A percentile compares a stretch with the other conserved stretches of the same genome.
These are phyloP conservation scores for Coemansia sp. DNA, from an alignment of 192 early-diverging fungal genomes.

Conservation along the genomic window DNA sequence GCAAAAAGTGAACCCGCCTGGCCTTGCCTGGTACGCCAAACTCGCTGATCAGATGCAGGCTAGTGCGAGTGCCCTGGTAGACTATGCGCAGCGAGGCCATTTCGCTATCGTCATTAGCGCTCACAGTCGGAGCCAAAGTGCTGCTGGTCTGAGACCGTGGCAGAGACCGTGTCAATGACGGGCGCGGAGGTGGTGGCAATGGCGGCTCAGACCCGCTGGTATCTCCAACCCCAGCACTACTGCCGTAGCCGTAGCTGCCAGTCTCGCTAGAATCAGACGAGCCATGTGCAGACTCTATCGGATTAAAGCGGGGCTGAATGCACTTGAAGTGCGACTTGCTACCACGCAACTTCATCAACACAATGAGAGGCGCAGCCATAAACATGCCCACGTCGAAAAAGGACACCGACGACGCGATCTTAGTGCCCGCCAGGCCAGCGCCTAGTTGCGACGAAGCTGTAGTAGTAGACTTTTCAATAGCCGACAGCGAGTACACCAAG, in stretches of 20 bases:
- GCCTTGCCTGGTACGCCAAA: slow-evolving; percentile 60
- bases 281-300: slow-evolving; percentile 4
- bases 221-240: neutral
- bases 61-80: slow-evolving; percentile 27
- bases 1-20: slow-evolving; percentile 77
- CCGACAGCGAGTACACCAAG: slow-evolving; percentile 41
- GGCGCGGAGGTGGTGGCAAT: neutral
- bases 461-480: slow-evolving; percentile 36
- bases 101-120: neutral
- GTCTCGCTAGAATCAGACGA: slow-evolving; percentile 19
- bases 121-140: neutral
- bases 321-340: slow-evolving; percentile 56
- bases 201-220: neutral
- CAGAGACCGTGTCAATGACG: neutral
- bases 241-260: slow-evolving; percentile 4
- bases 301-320: slow-evolving; percentile 37
- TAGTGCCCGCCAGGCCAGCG: slow-evolving; percentile 27
- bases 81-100: slow-evolving; percentile 32
- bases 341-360: slow-evolving; percentile 49
- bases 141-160: neutral
- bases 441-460: slow-evolving; percentile 5
- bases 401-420: slow-evolving; percentile 44
- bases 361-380: slow-evolving; percentile 39
- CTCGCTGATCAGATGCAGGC: slow-evolving; percentile 45
- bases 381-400: slow-evolving; percentile 53